Evolutionary conservation across 2,329 filamentous ascomycete species (phyloP).

Genomic region (Xylariaceae sp.): DNA sequence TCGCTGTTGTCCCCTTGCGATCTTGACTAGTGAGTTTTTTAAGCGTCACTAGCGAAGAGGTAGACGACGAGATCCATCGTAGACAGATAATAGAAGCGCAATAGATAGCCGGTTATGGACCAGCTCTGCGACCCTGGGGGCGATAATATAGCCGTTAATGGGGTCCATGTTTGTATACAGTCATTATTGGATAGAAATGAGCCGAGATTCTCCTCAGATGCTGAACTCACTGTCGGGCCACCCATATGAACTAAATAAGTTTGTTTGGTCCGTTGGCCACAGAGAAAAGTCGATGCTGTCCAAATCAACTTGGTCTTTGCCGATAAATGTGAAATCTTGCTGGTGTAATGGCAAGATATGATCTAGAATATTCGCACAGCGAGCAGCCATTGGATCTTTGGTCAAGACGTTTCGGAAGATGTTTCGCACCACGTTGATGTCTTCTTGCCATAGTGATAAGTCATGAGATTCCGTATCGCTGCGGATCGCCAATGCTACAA

Average conservation of each 20-base stretch:
- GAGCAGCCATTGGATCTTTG: constrained; percentile 20
- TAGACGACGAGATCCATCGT: too few relatives aligned
- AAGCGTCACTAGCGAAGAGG: too few relatives aligned
- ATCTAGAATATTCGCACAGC: constrained; percentile 25
- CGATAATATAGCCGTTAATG: too few relatives aligned
- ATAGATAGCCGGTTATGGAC: too few relatives aligned
- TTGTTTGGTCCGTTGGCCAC: constrained; percentile 17
- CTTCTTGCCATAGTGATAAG: constrained; percentile 21
- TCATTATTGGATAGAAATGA: too few relatives aligned
- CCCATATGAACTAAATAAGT: constrained; percentile 17
- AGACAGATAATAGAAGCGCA: too few relatives aligned
- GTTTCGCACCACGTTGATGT: constrained; percentile 23
- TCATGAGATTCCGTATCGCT: constrained; percentile 23
- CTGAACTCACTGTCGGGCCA: constrained; percentile 15
- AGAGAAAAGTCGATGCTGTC: constrained; percentile 20
- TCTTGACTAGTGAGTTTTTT: too few relatives aligned
- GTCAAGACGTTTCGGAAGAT: constrained; percentile 19
- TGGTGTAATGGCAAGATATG: constrained; percentile 16
- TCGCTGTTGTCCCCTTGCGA: too few relatives aligned
- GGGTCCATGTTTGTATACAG: too few relatives aligned
- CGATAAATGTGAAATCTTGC: constrained; percentile 7
- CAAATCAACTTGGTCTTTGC: constrained; percentile 14
- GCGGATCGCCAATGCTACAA: constrained; percentile 24
- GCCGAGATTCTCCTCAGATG: too few relatives aligned
- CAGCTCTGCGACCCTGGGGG: too few relatives aligned